These are phyloP conservation scores for Globisporangium viniferum DNA, from an alignment of 352 stramenopile genomes.

Conservation along the genomic window DNA sequence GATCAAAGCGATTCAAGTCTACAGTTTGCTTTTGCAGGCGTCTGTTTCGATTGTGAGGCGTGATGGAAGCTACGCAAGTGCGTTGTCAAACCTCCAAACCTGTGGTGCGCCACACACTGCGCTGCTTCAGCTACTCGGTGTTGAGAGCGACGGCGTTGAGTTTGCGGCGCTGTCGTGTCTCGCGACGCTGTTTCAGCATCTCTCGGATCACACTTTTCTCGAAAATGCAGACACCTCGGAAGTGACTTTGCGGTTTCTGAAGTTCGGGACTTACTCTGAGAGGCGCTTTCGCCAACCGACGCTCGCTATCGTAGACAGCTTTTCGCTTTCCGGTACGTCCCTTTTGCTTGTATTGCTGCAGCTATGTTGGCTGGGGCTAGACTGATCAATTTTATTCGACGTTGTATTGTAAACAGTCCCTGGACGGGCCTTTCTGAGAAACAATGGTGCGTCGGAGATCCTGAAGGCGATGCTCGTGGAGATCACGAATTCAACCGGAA, in stretches of 20 bases:
- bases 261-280: conserved; percentile 30
- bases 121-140: conserved; percentile 26
- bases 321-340: conserved; percentile 42
- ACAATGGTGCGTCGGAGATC: background rate
- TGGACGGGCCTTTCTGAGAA: conserved; percentile 15
- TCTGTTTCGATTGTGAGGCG: conserved; percentile 6
- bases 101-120: conserved; percentile 25
- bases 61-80: background rate
- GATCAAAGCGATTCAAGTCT: conserved; percentile 25
- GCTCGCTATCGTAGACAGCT: conserved; percentile 46
- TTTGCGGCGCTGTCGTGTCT: conserved; percentile 41
- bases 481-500: background rate
- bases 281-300: conserved; percentile 34
- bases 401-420: conserved; percentile 10
- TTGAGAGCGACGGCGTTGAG: conserved; percentile 28
- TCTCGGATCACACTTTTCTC: conserved; percentile 22
- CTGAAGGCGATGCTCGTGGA: conserved; percentile 21
- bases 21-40: conserved; percentile 18
- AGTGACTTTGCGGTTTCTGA: conserved; percentile 23
- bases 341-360: no score
- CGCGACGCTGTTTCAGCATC: conserved; percentile 14
- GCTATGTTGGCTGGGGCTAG: no score
- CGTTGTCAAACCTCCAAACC: conserved; percentile 31
- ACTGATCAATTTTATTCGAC: background rate
- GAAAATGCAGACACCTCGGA: conserved; percentile 25